phyloP scores from a whole-genome alignment of 371 early-diverging fungal genomes.

The Circinella umbellata region DNA sequence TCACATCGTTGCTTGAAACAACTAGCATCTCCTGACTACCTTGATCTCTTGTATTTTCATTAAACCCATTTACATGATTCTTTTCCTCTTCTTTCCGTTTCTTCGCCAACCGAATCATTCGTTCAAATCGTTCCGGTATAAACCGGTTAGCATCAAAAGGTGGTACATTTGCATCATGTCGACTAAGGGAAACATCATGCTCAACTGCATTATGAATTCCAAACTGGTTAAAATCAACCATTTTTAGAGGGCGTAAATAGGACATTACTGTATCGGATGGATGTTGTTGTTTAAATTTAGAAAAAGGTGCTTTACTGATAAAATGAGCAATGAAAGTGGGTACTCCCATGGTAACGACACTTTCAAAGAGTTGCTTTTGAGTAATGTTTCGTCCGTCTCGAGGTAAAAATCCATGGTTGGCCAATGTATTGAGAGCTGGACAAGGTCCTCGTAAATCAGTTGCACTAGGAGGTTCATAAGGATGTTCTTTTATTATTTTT shows the following conservation, averaged over 20 bases:
- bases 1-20: neutral
- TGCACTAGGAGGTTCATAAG: slow-evolving; percentile 22
- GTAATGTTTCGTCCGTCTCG: slow-evolving; percentile 38
- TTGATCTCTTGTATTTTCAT: no score
- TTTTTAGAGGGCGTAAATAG: slow-evolving; percentile 12
- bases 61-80: no score
- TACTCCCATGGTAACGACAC: slow-evolving; percentile 7
- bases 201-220: slow-evolving; percentile 33
- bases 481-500: slow-evolving; percentile 18
- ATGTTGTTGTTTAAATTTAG: neutral
- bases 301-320: neutral
- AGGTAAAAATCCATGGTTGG: slow-evolving; percentile 45
- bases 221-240: slow-evolving; percentile 32
- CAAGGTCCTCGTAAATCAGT: slow-evolving; percentile 39
- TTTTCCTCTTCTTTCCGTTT: slow-evolving; percentile 22
- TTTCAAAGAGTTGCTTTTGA: slow-evolving; percentile 30
- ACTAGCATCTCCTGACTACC: slow-evolving; percentile 5
- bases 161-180: slow-evolving; percentile 24
- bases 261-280: slow-evolving; percentile 14
- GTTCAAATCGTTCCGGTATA: slow-evolving; percentile 18
- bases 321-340: neutral
- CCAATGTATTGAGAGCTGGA: slow-evolving; percentile 43
- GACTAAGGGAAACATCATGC: slow-evolving; percentile 44
- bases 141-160: slow-evolving; percentile 17
- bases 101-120: slow-evolving; percentile 13